A percentile compares a stretch with the other conserved stretches of the same genome.
phyloP scores from a whole-genome alignment of 2,329 filamentous ascomycete genomes.

The Pseudonectria foliicola region DNA sequence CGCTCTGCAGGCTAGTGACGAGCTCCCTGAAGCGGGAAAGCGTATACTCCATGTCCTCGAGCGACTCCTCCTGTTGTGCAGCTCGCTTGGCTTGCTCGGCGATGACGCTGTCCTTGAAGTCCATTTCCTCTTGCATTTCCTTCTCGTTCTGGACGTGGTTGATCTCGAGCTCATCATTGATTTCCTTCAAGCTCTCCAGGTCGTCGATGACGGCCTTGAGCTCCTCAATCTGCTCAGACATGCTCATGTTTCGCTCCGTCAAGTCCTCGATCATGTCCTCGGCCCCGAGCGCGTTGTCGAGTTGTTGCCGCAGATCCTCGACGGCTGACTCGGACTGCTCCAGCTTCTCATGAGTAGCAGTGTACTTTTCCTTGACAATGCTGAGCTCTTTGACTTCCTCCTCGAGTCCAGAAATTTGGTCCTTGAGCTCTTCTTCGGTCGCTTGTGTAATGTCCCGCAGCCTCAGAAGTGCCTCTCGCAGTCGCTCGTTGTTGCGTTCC shows the following conservation, averaged over 20 bases:
- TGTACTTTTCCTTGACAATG: constrained; percentile 61
- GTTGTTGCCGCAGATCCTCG: constrained; percentile 81
- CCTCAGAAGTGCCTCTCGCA: constrained; percentile 76
- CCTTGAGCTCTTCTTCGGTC: constrained; percentile 70
- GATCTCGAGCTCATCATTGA: constrained; percentile 89
- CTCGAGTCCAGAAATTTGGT: constrained; percentile 67
- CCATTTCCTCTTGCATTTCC: constrained; percentile 88
- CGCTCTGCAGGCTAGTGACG: constrained; percentile 75
- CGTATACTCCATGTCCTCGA: constrained; percentile 87
- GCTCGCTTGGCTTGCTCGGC: constrained; percentile 71
- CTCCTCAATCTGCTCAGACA: constrained; percentile 77
- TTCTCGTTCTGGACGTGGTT: constrained; percentile 92
- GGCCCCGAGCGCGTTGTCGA: constrained; percentile 79
- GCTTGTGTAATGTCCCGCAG: constrained; percentile 83
- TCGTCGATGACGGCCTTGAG: constrained; percentile 78
- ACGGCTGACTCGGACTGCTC: constrained; percentile 65
- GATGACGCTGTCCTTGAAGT: constrained; percentile 78
- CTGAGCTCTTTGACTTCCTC: constrained; percentile 64
- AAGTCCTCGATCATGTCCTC: constrained; percentile 94
- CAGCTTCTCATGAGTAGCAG: constrained; percentile 65
- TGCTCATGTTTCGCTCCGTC: constrained; percentile 76
- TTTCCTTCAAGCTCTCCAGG: constrained; percentile 80
- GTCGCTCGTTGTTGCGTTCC: constrained; percentile 80
- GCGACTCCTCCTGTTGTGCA: constrained; percentile 66
- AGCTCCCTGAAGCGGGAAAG: constrained; percentile 83